Evolutionary conservation across 345 rosid genomes (phyloP), one percentile per base, ranked within the genome.

Genomic region (Dipteronia dyeriana): DNA sequence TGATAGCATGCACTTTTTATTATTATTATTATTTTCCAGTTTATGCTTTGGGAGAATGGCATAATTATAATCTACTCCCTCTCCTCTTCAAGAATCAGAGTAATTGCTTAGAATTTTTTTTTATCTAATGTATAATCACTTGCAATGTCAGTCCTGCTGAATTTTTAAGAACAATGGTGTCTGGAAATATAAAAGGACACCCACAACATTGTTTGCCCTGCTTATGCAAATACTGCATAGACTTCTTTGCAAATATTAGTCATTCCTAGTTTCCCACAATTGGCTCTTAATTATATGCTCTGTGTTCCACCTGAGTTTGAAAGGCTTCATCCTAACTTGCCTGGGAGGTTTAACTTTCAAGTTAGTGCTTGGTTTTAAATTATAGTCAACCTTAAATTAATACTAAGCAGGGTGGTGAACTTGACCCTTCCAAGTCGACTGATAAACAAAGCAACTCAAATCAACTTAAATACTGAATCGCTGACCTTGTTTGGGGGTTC

Each of bases 41-140:
- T 59, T 65, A 6, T 80, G 53, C 34, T 66, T 31, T 74, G 43
- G 60, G 70, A 63, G 76, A 62, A 62, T 45, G 41, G 7, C 76
- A 41, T 63, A 61, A 74, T 47, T 45, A 43, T 65, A 34, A 62
- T 47, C 59, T 62, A n/a, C 26, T 59, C 22, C 43, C 19, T 69
- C 60, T 69, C 14, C 12, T 25, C 41, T 43, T 66, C 63, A 66
- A 45, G 73, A 75, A 47, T 45, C 1, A 4, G 59, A 59, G 9
- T 66, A 67, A 31, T 74, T 75, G 45, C 43, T 34, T 71, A 31
- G 54, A 56, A 29, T 1, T 29, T 29, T 29, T 29, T 29, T 29
- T 68, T 68, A 47, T 59, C 5, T 31, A 59, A 49, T 47, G 16
- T 49, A 41, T 19, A 4, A 26, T 74, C 45, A 51, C 56, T 61